A percentile compares a stretch with the other conserved stretches of the same genome.
Conservation (phyloP, 2,329 filamentous ascomycete species). For the Stemphylium beticola region DNA sequence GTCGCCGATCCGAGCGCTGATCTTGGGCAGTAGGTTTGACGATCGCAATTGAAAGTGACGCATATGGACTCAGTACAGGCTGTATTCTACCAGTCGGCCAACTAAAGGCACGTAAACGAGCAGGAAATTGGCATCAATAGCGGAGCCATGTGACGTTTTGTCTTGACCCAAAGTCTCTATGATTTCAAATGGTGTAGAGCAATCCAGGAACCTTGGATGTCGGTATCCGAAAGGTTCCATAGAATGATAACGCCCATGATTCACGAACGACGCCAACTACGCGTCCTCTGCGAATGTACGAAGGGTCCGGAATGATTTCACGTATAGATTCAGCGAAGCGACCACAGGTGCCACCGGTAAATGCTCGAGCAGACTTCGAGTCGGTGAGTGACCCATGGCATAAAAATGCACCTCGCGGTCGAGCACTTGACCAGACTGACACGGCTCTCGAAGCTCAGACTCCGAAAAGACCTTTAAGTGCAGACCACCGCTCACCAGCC, state of each 20-base stretch:
- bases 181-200: background rate
- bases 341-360: background rate
- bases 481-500: slow-evolving; percentile 2
- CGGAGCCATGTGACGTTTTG: slow-evolving; percentile 1
- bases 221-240: background rate
- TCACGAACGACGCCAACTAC: background rate
- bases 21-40: slow-evolving; percentile 28
- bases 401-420: slow-evolving; percentile 5
- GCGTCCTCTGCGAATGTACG: background rate
- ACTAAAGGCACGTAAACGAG: slow-evolving; percentile 1
- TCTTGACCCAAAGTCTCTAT: slow-evolving; percentile 7
- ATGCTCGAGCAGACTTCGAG: slow-evolving; percentile 8
- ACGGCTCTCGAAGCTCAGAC: slow-evolving; percentile 4
- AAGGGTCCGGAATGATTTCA: background rate
- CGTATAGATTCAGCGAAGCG: background rate
- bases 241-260: background rate
- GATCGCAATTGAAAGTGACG: slow-evolving; percentile 34
- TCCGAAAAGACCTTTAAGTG: slow-evolving; percentile 1
- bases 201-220: background rate
- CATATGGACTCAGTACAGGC: slow-evolving; percentile 1
- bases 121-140: slow-evolving; percentile 2
- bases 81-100: slow-evolving; percentile 3
- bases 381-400: slow-evolving; percentile 3
- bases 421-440: background rate
- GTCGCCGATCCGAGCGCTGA: slow-evolving; percentile 29